Conservation (phyloP, 2,329 filamentous ascomycete species). For the Colletotrichum sansevieriae region DNA sequence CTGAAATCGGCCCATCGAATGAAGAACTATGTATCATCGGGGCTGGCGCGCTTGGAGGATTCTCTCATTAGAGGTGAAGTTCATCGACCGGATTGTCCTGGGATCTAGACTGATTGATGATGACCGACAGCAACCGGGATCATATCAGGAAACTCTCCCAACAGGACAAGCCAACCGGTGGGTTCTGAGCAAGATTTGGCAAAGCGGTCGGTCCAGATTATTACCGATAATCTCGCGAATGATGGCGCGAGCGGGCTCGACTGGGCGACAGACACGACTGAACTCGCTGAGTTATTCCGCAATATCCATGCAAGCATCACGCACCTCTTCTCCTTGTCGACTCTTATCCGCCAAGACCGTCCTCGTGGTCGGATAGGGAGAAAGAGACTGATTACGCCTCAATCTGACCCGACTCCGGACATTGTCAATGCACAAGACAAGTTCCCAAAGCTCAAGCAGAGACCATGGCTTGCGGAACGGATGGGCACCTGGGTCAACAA, state of each 20-base stretch:
- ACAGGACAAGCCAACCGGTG: background rate
- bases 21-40: background rate
- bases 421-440: slow-evolving; percentile 9
- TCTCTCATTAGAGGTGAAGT: background rate
- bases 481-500: background rate
- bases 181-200: background rate
- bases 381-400: background rate
- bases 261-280: background rate
- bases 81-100: background rate
- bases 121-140: background rate
- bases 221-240: background rate
- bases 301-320: slow-evolving; percentile 23
- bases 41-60: background rate
- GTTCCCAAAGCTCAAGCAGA: slow-evolving; percentile 24
- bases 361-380: slow-evolving; percentile 1
- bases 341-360: slow-evolving; percentile 6
- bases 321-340: slow-evolving; percentile 17
- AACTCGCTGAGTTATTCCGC: slow-evolving; percentile 9
- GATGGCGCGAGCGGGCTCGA: background rate
- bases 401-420: background rate
- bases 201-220: background rate
- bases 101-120: background rate
- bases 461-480: slow-evolving; percentile 7
- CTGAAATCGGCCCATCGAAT: background rate
- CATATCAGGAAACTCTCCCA: background rate